Evolutionary conservation across 106 monocot species (phyloP), one percentile per base, ranked within the genome.

Genomic region (Dendrobium officinale): DNA sequence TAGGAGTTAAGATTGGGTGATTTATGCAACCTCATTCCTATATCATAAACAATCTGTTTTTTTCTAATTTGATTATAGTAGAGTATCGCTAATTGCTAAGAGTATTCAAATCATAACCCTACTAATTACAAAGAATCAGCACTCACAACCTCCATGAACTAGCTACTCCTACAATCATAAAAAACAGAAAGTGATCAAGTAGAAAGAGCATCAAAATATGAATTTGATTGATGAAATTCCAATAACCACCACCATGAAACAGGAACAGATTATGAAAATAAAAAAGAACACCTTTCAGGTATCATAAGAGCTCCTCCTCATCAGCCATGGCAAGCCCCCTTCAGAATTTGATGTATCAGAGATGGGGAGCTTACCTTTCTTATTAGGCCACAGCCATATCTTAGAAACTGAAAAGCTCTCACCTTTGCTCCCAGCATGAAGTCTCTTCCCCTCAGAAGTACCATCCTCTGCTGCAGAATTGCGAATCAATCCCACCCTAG

Each of bases 381-480:
- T 86, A 72, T 84, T 84, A 42, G 87, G 73, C 93, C 93, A 93
- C 81, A 87, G 84, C 93, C 93, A 94, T 4, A 94, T 94, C 86
- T 94, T 94, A 6, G 93, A 94, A 58, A 91, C 88, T 18, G 93
- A 94, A 48, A 94, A 91, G 83, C 93, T 94, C 86, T 94, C 93
- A 48, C 89, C 93, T 78, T 86, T 94, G 79, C 86, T 94, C 75
- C 81, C 78, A 13, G 81, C 86, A 76, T 91, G 77, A 27, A 94
- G 41, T 75, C 78, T 86, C 72, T 89, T 89, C 76, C 93, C 91
- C 7, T 84, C 81, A 42, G 78, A 76, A 48, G 72, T 78, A 27
- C 70, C 89, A 75, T 47, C 80, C 41, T 80, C 49, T 20, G 84
- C 40, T 6, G 40, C 18, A 31, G 80, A 51, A 64, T 82, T 85